Conservation (phyloP, 2,329 filamentous ascomycete species). For the Colletotrichum acutatum region DNA sequence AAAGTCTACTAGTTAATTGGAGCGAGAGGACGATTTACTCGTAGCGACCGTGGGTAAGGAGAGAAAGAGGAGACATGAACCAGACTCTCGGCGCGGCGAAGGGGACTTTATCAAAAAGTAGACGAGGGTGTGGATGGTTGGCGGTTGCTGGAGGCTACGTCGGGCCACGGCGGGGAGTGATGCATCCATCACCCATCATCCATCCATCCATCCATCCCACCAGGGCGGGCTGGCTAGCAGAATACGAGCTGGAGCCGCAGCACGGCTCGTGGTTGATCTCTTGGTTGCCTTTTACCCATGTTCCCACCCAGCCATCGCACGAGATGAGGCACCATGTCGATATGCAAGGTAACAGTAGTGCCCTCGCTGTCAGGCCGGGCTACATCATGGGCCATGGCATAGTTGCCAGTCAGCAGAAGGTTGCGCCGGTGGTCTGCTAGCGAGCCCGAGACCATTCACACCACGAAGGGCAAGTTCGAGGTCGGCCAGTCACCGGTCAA, state of each 20-base stretch:
- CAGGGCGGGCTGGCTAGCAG: neutral
- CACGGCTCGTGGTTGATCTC: conserved; percentile 18
- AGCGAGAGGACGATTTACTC: conserved; percentile 36
- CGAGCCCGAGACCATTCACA: conserved; percentile 8
- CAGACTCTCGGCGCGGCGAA: neutral
- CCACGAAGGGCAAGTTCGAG: neutral
- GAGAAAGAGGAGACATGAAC: neutral
- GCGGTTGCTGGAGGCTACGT: neutral
- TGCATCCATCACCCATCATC: conserved; percentile 1
- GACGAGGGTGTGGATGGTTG: neutral
- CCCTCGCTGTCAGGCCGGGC: neutral
- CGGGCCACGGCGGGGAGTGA: neutral
- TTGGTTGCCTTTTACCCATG: neutral
- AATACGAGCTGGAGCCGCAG: conserved; percentile 21
- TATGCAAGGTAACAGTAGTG: conserved; percentile 3
- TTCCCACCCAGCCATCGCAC: neutral
- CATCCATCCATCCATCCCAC: conserved; percentile 40
- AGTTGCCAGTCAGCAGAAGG: neutral
- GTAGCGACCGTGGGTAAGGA: conserved; percentile 15
- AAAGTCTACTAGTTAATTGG: conserved; percentile 45
- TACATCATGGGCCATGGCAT: conserved; percentile 6
- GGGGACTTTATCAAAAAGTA: conserved; percentile 7
- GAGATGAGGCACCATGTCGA: neutral
- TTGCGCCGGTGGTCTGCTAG: neutral
- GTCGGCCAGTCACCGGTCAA: conserved; percentile 12